A percentile compares a stretch with the other conserved stretches of the same genome.
Conservation (phyloP, 345 rosid species). For the Rhodamnia rubescens region DNA sequence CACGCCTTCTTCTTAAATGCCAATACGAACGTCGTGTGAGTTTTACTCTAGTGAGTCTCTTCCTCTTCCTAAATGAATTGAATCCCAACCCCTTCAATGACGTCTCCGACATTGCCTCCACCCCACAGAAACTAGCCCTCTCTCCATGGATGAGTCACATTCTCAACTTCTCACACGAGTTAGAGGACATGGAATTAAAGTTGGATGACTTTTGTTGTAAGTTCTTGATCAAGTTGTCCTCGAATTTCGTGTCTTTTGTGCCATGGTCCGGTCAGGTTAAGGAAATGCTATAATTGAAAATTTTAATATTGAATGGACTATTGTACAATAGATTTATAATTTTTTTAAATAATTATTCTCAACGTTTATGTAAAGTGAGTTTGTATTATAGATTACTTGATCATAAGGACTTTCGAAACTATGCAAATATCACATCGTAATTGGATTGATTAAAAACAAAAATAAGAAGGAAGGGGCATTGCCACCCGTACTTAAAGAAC, state of each 20-base stretch:
- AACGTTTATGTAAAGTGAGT: too few relatives aligned
- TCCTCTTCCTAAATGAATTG: slow-evolving; percentile 78
- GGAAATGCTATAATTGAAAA: background rate
- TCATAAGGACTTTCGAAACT: too few relatives aligned
- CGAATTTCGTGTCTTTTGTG: slow-evolving; percentile 53
- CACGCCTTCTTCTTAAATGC: background rate
- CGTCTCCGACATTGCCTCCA: slow-evolving; percentile 46
- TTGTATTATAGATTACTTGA: too few relatives aligned
- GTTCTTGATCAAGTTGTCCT: slow-evolving; percentile 57
- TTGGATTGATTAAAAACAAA: too few relatives aligned
- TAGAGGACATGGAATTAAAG: slow-evolving; percentile 53
- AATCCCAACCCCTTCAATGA: slow-evolving; percentile 49
- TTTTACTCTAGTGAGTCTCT: too few relatives aligned
- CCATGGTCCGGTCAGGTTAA: slow-evolving; percentile 15
- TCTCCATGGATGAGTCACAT: slow-evolving; percentile 76
- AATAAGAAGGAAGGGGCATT: too few relatives aligned
- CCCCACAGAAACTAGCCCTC: slow-evolving; percentile 22
- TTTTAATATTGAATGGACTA: too few relatives aligned
- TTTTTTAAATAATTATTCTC: too few relatives aligned
- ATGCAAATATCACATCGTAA: too few relatives aligned
- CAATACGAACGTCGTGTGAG: slow-evolving; percentile 18
- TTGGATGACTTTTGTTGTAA: slow-evolving; percentile 39
- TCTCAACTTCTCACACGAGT: slow-evolving; percentile 45
- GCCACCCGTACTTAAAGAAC: too few relatives aligned
- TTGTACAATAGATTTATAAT: too few relatives aligned